These are phyloP conservation scores for Pulveroboletus sp. DNA, from an alignment of 1,284 basidiomycete species.

Conservation along the genomic window DNA sequence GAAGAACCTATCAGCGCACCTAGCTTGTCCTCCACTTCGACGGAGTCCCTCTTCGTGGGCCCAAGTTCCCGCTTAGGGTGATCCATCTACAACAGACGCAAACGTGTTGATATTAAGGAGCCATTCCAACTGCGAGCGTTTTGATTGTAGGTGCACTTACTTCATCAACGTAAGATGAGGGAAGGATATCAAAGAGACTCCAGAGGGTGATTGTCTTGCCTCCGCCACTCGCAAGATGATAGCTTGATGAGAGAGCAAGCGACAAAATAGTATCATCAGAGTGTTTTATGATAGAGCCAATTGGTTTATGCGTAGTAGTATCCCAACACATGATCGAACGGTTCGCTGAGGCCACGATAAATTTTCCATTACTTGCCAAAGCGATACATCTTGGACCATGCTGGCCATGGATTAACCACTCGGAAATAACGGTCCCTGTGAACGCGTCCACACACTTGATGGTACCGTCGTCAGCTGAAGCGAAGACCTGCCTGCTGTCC, in stretches of 20 bases:
- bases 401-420: not conserved
- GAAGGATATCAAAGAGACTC: not conserved
- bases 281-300: not conserved
- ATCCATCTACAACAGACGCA: no score
- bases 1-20: no score
- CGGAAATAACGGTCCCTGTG: not conserved
- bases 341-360: not conserved
- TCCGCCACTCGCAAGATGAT: not conserved
- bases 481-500: not conserved
- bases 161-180: not conserved
- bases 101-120: no score
- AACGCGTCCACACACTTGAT: slow-evolving; percentile 1
- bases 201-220: not conserved
- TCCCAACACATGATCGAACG: slow-evolving; percentile 8
- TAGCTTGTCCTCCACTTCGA: no score
- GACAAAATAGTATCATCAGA: not conserved
- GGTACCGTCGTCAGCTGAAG: not conserved
- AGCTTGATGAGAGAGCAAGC: not conserved
- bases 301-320: not conserved
- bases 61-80: no score
- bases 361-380: not conserved
- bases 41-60: no score
- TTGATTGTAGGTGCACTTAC: no score
- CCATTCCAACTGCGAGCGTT: no score
- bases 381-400: not conserved